Base-by-base conservation (phyloP, 768 basidiomycete genomes). In the Boletus rubescentipes region DNA sequence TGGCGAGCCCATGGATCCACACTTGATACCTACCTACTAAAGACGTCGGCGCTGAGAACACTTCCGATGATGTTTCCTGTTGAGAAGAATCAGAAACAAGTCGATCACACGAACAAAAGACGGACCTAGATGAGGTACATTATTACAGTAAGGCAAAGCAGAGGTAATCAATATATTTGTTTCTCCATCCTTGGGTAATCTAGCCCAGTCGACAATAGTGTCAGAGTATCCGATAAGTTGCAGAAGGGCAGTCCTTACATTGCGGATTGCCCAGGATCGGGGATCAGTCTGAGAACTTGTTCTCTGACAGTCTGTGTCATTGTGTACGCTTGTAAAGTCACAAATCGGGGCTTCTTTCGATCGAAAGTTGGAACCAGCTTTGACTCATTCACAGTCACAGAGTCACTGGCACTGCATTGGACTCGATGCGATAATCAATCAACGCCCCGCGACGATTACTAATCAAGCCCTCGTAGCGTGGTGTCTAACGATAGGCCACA, bases 21-120 rank as follows among this genome's bases (percentile, higher is more conserved):
- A 47, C 36, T 47, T 36, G 29, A 30, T 21, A 78, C 87, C 64
- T 73, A 97, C 83, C 97, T 80, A 62, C 93, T 94, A 72, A 89
- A 98, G 32, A 98, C 95, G 69, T 98, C 97, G 2, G 97, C 97
- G 63, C 95, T 98, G 30, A 98, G 79, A 8, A 91, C 94, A 61
- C 96, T 98, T 55, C 96, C 95, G 61, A 95, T 95, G 65, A 93
- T 90, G 68, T 94, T 92, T 45, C 91, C 91, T 82, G 53, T 45
- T 48, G 30, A 42, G 18, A 31, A 34, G 26, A n/a, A 23, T 58
- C 38, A 53, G 20, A 45, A 49, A 58, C 26, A 51, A 31, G 20
- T 9, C 23, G 34, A 35, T 53, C 49, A 55, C 53, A 61, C 32
- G 47, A 51, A 31, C 14, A 30, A 58, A 37, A 42, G 18, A 72